Evolutionary conservation across 2,329 filamentous ascomycete species (phyloP), one percentile per base, ranked within the genome.

Genomic region (Trichophyton rubrum): DNA sequence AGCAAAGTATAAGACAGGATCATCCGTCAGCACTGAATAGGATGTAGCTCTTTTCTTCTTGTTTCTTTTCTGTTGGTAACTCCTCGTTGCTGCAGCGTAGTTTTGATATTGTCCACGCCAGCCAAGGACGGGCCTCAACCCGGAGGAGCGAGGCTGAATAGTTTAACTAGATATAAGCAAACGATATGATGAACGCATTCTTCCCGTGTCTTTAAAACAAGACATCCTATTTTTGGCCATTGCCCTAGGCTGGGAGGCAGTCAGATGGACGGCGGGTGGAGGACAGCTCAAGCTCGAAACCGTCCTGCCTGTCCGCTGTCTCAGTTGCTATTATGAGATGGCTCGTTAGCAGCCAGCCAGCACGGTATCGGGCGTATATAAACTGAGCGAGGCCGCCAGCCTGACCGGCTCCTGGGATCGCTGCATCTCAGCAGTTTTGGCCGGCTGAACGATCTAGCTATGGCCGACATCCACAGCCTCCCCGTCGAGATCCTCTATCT

Each of bases 401-500:
- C 33, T 38, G 11, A 38, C 11, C 33, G 11, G 33, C 33, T 3
- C 11, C 33, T 38, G 11, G 9, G 33, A 3, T 38, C 8, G 33
- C 33, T 38, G 33, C 33, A 13, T 38, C 33, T 38, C 1, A 38
- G 11, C 33, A 11, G n/a, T n/a, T n/a, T n/a, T n/a, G n/a, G n/a
- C n/a, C n/a, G n/a, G n/a, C n/a, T n/a, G n/a, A n/a, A n/a, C n/a
- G n/a, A n/a, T n/a, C n/a, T n/a, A 13, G 33, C 33, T 0, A 57
- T 57, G 55, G 55, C 55, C 6, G 55, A 57, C 55, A 61, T 68
- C 51, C 67, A 64, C 41, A 60, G 58, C 7, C 76, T 88, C 20
- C 85, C 85, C 1, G 82, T 81, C 63, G 85, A 88, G 72, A 72
- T 88, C 53, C 71, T 86, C 22, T 69, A 79, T 59, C 75, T 81